Conservation (phyloP, 768 basidiomycete species). For the Termitomyces sp. region DNA sequence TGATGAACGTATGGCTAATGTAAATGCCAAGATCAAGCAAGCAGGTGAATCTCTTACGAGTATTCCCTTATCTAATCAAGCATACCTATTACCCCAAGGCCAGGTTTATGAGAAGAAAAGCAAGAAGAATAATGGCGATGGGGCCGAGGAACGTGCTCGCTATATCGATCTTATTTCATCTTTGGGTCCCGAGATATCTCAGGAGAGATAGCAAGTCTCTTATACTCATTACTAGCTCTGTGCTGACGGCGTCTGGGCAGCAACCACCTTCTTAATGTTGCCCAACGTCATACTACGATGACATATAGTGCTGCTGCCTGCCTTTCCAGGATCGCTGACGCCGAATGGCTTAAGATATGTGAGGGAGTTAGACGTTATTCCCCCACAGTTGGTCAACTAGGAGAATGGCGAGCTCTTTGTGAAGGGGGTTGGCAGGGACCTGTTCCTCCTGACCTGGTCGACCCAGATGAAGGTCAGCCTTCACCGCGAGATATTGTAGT, state of each 20-base stretch:
- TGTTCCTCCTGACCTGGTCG: constrained; percentile 42
- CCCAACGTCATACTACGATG: constrained; percentile 54
- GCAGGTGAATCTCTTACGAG: constrained; percentile 46
- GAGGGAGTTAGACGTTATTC: constrained; percentile 69
- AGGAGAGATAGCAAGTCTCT: constrained; percentile 68
- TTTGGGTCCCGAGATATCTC: constrained; percentile 74
- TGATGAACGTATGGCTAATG: constrained; percentile 63
- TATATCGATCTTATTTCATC: constrained; percentile 72
- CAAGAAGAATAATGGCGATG: constrained; percentile 67
- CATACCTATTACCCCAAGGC: constrained; percentile 35
- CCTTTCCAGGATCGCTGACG: constrained; percentile 70
- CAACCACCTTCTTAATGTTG: constrained; percentile 62
- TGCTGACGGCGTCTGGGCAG: constrained; percentile 29
- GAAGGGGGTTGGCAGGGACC: constrained; percentile 71
- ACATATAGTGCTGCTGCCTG: constrained; percentile 62
- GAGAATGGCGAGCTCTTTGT: constrained; percentile 70
- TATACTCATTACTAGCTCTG: neutral
- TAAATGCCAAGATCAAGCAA: constrained; percentile 74
- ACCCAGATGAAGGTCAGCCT: constrained; percentile 18
- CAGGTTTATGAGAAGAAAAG: constrained; percentile 76
- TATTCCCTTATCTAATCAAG: neutral
- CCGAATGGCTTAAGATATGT: constrained; percentile 71
- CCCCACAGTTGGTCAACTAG: constrained; percentile 65
- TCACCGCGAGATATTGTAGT: neutral
- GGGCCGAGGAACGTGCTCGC: constrained; percentile 69